Base-by-base conservation (phyloP, 2,329 filamentous ascomycete genomes). In the Sarocladiaceae sp. region DNA sequence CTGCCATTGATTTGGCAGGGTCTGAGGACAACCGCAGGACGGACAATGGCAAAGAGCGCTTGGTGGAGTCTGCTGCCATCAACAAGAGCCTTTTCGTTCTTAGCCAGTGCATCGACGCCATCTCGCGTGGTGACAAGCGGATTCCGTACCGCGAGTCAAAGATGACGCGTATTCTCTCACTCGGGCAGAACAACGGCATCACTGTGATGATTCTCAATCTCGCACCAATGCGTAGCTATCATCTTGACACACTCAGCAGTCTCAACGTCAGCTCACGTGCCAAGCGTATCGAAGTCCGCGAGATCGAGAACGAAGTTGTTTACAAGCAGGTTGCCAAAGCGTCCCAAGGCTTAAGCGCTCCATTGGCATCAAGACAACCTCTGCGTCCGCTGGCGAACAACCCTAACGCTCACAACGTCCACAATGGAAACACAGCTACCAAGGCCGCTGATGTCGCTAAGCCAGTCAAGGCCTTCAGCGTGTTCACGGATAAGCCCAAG, bases 191-290 rank as follows among this genome's bases (percentile, higher is more conserved):
- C 71, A 90, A 96, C 58, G 93, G 94, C 49, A 83, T 96, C 59
- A 97, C 92, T 0, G 82, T 97, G 64, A 97, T 97, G 94, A 94
- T 97, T 54, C 77, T 97, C 33, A 97, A 97, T 63, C 80, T 97
- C 2, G 90, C 93, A 0, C 92, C 94, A 0, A 79, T 95, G n/a
- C 84, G 89, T 56, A 91, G 89, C 60, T 97, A 96, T 65, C 93
- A 97, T 63, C 79, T 96, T 35, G 93, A 97, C 66, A 97, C 93
- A 0, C 77, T 97, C 5, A 96, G 90, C 69, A 96, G 92, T 56
- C 74, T 97, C 51, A 97, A 96, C 64, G 94, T 97, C 63, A 94
- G 92, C 62, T 97, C 94, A 50, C 82, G 93, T 11, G 95, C 93
- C 22, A 97, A 97, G 75, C 90, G 95, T 63, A 97, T 97, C 59